Base-by-base conservation (phyloP, 2,329 filamentous ascomycete genomes). In the Xylaria sp. region DNA sequence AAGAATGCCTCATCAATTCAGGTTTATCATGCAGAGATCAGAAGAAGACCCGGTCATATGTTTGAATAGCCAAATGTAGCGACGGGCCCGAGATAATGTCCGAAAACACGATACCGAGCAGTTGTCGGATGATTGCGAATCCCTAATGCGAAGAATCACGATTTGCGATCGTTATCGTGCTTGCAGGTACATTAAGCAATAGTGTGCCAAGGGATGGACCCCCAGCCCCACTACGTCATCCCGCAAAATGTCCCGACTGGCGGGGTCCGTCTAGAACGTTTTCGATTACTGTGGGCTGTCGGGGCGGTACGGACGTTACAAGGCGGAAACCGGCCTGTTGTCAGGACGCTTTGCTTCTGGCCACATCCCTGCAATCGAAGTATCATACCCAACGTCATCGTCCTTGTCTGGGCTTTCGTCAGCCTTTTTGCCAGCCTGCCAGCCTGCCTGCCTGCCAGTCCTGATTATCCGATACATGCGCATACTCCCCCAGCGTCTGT, bases 371-470 rank as follows among this genome's bases (percentile, higher is more conserved):
- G 54, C 49, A 45, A 22, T 24, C 37, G 55, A 44, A 46, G 47
- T 52, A 44, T 40, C 19, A 52, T 60, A 39, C 37, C 55, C 46
- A 60, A 60, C 58, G 58, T 60, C 58, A 60, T 60, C 40, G 48
- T 38, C 24, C 11, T 50, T 9, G 44, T 55, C 58, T 60, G 39
- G 57, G 57, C 58, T 58, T 60, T 60, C 58, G 58, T 60, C 58
- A 60, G 55, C 52, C 44, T 52, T 51, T 37, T 41, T n/a, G n/a
- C n/a, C n/a, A n/a, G n/a, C n/a, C n/a, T n/a, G n/a, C n/a, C n/a
- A n/a, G n/a, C n/a, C n/a, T n/a, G n/a, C n/a, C n/a, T n/a, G n/a
- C n/a, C n/a, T n/a, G n/a, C 48, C 46, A 34, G 29, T 34, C 42
- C 20, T 22, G 16, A 34, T 41, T 40, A 42, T 42, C 39, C 40